Evolutionary conservation across 495 filamentous ascomycete species (phyloP).

Genomic region (Zalerion maritima): DNA sequence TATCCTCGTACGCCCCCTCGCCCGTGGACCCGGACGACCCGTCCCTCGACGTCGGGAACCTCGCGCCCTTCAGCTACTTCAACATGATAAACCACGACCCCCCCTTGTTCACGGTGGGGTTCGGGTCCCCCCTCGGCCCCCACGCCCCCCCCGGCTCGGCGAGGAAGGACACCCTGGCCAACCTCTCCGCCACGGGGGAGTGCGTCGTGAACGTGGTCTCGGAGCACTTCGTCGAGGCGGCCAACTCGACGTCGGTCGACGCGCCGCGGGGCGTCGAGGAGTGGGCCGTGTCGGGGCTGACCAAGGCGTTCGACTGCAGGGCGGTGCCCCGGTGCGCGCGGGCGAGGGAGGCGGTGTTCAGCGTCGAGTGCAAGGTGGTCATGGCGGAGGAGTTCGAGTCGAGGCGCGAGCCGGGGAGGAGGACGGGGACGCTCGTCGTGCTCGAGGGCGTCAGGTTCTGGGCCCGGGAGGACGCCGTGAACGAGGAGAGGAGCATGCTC

Average conservation of each 20-base stretch:
- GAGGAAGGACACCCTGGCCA: slow-evolving; percentile 69
- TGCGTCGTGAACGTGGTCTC: slow-evolving; percentile 78
- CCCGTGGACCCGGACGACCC: slow-evolving; percentile 14
- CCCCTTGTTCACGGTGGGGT: slow-evolving; percentile 74
- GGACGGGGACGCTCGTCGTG: slow-evolving; percentile 56
- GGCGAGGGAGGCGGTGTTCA: slow-evolving; percentile 69
- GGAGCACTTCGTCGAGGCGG: slow-evolving; percentile 77
- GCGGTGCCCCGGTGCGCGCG: slow-evolving; percentile 57
- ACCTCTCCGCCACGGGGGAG: slow-evolving; percentile 56
- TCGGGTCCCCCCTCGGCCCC: slow-evolving; percentile 35
- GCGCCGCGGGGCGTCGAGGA: slow-evolving; percentile 66
- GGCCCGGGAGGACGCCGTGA: slow-evolving; percentile 77
- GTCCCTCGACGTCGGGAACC: slow-evolving; percentile 41
- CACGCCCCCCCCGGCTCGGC: slow-evolving; percentile 29
- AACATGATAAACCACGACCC: slow-evolving; percentile 78
- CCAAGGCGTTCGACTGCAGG: slow-evolving; percentile 44
- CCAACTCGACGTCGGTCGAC: slow-evolving; percentile 65
- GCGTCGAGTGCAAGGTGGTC: slow-evolving; percentile 65
- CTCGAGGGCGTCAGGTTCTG: slow-evolving; percentile 82
- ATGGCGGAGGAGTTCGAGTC: slow-evolving; percentile 64
- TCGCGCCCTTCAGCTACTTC: slow-evolving; percentile 80
- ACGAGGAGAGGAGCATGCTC: slow-evolving; percentile 56
- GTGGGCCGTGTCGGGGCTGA: slow-evolving; percentile 68
- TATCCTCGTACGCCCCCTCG: slow-evolving; percentile 29
- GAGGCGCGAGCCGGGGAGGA: slow-evolving; percentile 48